Evolutionary conservation across 495 filamentous ascomycete species (phyloP).

Genomic region (Aspergillus steynii): DNA sequence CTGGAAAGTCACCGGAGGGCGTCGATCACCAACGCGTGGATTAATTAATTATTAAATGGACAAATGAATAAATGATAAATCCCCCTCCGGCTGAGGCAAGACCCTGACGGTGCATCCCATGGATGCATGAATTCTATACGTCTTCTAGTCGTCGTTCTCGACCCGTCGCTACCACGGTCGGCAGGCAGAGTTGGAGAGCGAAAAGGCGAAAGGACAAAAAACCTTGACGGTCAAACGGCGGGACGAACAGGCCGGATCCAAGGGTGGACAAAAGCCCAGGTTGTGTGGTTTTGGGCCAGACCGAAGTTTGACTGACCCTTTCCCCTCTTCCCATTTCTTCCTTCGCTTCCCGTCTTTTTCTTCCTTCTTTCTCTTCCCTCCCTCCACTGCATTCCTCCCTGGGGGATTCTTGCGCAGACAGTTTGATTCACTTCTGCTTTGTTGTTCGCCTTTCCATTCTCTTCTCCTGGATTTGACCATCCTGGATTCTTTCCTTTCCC

Average conservation of each 20-base stretch:
- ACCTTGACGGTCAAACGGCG: not conserved
- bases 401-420: conserved; percentile 27
- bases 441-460: conserved; percentile 33
- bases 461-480: conserved; percentile 45
- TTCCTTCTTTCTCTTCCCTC: conserved; percentile 31
- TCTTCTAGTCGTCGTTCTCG: not conserved
- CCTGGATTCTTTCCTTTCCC: conserved; percentile 37
- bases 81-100: not conserved
- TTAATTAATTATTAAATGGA: conserved; percentile 2
- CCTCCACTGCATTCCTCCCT: conserved; percentile 25
- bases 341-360: conserved; percentile 19
- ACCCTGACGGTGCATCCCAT: not conserved
- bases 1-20: not conserved
- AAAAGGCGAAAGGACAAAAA: not conserved
- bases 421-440: conserved; percentile 17
- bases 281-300: conserved; percentile 1
- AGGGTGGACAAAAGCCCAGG: not conserved
- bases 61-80: not conserved
- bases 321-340: conserved; percentile 13
- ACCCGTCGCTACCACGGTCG: not conserved
- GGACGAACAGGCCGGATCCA: conserved; percentile 2
- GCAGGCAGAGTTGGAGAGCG: not conserved
- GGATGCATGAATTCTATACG: not conserved
- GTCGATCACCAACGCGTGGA: not conserved
- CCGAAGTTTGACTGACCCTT: not conserved